Base-by-base conservation (phyloP, 2,329 filamentous ascomycete species). In the Westerdykella sp. region DNA sequence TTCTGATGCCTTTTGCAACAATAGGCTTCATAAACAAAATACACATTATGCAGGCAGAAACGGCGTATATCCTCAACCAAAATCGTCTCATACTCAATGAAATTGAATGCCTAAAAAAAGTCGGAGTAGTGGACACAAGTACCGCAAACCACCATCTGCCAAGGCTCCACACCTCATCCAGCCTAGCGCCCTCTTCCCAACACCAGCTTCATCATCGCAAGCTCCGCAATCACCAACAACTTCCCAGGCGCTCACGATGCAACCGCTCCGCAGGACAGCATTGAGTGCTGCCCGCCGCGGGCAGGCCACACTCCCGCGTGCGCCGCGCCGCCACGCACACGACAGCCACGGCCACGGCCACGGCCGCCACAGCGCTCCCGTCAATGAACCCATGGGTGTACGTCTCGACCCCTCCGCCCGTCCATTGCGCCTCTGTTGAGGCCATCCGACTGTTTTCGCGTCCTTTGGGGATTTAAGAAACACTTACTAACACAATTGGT, bases 341-440 rank as follows among this genome's bases (percentile, higher is more conserved):
- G 59, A 64, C 41, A 53, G 60, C 48, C 59, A 63, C 51, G 56
- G 49, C 40, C 59, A 63, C 50, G 58, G 57, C 51, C 65, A 68
- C 50, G 58, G 57, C 51, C 65, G 68, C 48, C 54, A 55, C 50
- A 32, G 31, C 42, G 57, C 51, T 48, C 67, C 72, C 40, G 67
- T 60, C 42, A 68, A 69, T 46, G 75, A 78, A 60, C 67, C 69
- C 47, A 66, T 77, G 46, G 74, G 75, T 42, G 75, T 78, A 69
- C 59, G 73, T 71, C 48, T 32, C 42, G 37, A 39, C 18, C 35
- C 39, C 25, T 38, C 37, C 43, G 40, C 41, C 55, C 48, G n/a
- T 13, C 16, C 32, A 48, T 47, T 54, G 42, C 45, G 37, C 28
- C 42, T 42, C 39, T 28, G 16, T 31, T 5, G 23, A 9, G 34